phyloP scores from a whole-genome alignment of 2,329 filamentous ascomycete species.

The Colletotrichum endophyticum region DNA sequence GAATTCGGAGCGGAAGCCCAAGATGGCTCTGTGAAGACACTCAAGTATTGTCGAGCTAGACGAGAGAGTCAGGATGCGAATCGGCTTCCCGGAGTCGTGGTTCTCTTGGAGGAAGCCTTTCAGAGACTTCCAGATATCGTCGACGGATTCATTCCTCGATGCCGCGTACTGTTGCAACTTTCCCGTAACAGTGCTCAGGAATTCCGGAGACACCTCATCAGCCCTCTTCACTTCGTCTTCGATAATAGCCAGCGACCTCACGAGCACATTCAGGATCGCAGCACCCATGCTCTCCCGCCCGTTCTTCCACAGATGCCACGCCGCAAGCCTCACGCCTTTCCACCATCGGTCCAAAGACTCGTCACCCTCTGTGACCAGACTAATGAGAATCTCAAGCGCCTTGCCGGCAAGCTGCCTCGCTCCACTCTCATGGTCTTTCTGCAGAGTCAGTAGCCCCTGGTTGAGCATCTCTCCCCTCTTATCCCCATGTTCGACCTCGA shows the following conservation, averaged over 20 bases:
- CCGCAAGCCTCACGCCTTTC: constrained; percentile 56
- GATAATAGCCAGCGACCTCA: constrained; percentile 49
- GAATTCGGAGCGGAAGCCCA: constrained; percentile 39
- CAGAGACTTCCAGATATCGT: constrained; percentile 39
- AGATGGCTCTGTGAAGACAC: constrained; percentile 48
- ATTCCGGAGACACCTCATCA: neutral
- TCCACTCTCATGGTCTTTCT: constrained; percentile 62
- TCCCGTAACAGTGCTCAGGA: constrained; percentile 22
- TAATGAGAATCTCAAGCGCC: constrained; percentile 54
- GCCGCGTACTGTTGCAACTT: constrained; percentile 16
- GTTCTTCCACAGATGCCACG: constrained; percentile 70
- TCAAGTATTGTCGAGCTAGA: constrained; percentile 65
- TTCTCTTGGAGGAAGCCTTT: constrained; percentile 32
- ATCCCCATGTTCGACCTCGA: constrained; percentile 55
- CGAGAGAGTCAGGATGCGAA: constrained; percentile 65
- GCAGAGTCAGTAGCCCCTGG: constrained; percentile 52
- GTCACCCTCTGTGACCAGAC: constrained; percentile 40
- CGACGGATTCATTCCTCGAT: constrained; percentile 27
- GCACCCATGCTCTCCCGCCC: constrained; percentile 71
- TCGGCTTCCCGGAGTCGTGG: constrained; percentile 21
- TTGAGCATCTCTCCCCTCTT: constrained; percentile 50
- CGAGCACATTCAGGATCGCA: constrained; percentile 56
- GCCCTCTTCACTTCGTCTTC: constrained; percentile 32
- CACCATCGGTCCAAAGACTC: constrained; percentile 52
- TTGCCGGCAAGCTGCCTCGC: constrained; percentile 61